These are phyloP conservation scores for Bothriochloa decipiens DNA, from an alignment of 176 grass and related monocot species.

Conservation along the genomic window DNA sequence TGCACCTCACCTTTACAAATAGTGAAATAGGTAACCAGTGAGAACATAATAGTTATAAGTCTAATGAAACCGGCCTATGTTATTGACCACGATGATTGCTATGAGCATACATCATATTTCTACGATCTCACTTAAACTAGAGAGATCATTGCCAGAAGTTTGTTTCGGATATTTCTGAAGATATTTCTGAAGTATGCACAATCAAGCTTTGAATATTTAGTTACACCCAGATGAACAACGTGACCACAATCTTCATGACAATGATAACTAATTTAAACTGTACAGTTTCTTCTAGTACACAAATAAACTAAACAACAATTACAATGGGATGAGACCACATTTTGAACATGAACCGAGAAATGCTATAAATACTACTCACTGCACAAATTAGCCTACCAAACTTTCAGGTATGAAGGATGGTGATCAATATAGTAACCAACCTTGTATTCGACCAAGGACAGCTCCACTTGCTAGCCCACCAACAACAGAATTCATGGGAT, in stretches of 20 bases:
- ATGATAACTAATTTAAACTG: background rate
- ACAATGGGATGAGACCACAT: background rate
- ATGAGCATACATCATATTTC: background rate
- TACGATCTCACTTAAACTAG: background rate
- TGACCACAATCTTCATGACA: background rate
- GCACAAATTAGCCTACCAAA: background rate
- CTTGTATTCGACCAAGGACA: slow-evolving; percentile 92
- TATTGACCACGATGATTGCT: background rate
- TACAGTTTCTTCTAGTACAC: slow-evolving; percentile 1
- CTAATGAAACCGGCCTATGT: background rate
- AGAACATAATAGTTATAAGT: background rate
- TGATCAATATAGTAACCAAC: slow-evolving; percentile 41
- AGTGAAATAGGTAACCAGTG: background rate
- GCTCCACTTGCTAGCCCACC: slow-evolving; percentile 88
- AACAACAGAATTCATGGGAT: slow-evolving; percentile 81
- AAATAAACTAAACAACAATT: background rate
- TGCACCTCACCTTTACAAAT: background rate
- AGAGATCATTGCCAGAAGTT: background rate
- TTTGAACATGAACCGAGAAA: background rate
- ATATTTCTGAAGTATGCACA: background rate
- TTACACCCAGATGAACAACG: background rate
- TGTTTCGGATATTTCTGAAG: background rate
- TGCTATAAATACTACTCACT: background rate
- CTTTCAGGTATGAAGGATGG: slow-evolving; percentile 30
- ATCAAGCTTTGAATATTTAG: slow-evolving; percentile 8